Conservation (phyloP, 345 rosid species). For the Dovyalis caffra region DNA sequence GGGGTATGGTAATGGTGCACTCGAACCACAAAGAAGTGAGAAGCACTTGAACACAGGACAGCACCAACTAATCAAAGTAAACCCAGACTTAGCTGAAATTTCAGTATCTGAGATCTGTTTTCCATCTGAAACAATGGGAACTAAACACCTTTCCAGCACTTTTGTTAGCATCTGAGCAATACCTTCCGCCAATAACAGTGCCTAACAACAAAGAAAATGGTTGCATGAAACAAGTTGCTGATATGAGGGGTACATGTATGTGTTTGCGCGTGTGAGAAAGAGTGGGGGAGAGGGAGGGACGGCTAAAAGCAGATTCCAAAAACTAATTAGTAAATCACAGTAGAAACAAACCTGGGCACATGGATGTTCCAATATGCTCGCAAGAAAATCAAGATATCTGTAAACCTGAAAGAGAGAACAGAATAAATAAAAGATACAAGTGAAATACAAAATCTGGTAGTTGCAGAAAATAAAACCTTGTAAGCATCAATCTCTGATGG, state of each 20-base stretch:
- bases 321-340: slow-evolving; percentile 4
- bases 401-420: slow-evolving; percentile 50
- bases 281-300: not conserved
- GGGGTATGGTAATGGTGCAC: slow-evolving; percentile 33
- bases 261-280: not conserved
- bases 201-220: slow-evolving; percentile 41
- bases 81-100: slow-evolving; percentile 41
- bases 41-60: slow-evolving; percentile 70
- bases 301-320: not conserved
- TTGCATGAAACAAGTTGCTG: slow-evolving; percentile 17
- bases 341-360: slow-evolving; percentile 56
- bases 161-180: slow-evolving; percentile 49
- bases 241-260: not conserved
- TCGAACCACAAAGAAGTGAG: slow-evolving; percentile 57
- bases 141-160: slow-evolving; percentile 68
- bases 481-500: slow-evolving; percentile 59
- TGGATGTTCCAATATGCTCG: slow-evolving; percentile 87
- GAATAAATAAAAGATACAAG: slow-evolving; percentile 16
- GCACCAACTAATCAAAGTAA: slow-evolving; percentile 58
- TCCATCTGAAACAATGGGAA: slow-evolving; percentile 51
- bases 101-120: slow-evolving; percentile 42
- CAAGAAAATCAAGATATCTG: slow-evolving; percentile 71
- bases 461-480: slow-evolving; percentile 54
- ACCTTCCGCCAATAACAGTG: slow-evolving; percentile 63
- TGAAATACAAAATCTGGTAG: slow-evolving; percentile 5